A percentile compares a stretch with the other conserved stretches of the same genome.
Conservation (phyloP, 129 eudicot species). For the Scalesia atractyloides region DNA sequence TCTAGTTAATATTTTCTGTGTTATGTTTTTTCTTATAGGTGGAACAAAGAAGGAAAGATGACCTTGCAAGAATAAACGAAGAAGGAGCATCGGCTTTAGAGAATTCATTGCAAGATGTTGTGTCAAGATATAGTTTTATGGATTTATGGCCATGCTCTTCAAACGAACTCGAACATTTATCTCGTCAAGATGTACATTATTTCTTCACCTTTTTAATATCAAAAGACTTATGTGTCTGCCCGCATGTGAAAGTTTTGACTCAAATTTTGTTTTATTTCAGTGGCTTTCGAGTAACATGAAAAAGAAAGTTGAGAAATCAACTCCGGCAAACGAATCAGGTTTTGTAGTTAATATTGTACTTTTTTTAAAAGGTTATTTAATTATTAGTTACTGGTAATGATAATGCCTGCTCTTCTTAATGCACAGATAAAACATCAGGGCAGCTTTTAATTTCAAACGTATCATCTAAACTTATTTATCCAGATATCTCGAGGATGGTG, state of each 20-base stretch:
- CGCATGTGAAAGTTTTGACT: constrained; percentile 2
- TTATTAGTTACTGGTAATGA: constrained; percentile 9
- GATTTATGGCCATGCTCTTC: constrained; percentile 98
- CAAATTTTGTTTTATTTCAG: constrained; percentile 38
- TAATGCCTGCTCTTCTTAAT: constrained; percentile 18
- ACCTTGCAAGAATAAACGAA: constrained; percentile 67
- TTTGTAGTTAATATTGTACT: constrained; percentile 33
- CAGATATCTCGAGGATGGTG: constrained; percentile 81
- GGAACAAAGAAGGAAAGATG: constrained; percentile 98
- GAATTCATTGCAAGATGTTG: constrained; percentile 83
- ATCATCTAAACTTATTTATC: constrained; percentile 63
- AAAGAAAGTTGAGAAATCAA: constrained; percentile 71
- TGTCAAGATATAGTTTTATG: constrained; percentile 88
- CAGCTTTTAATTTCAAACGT: constrained; percentile 37
- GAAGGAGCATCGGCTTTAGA: constrained; percentile 71
- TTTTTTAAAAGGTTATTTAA: not conserved
- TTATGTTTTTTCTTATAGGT: constrained; percentile 49
- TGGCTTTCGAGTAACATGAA: constrained; percentile 79
- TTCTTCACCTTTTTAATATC: not conserved
- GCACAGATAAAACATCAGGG: constrained; percentile 61
- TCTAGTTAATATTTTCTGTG: not conserved
- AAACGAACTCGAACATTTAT: constrained; percentile 84
- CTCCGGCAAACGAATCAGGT: constrained; percentile 51
- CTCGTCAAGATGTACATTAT: constrained; percentile 72
- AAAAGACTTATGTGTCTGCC: not conserved